These are phyloP conservation scores for Platanthera zijinensis DNA, from an alignment of 106 monocot genomes.

Conservation along the genomic window DNA sequence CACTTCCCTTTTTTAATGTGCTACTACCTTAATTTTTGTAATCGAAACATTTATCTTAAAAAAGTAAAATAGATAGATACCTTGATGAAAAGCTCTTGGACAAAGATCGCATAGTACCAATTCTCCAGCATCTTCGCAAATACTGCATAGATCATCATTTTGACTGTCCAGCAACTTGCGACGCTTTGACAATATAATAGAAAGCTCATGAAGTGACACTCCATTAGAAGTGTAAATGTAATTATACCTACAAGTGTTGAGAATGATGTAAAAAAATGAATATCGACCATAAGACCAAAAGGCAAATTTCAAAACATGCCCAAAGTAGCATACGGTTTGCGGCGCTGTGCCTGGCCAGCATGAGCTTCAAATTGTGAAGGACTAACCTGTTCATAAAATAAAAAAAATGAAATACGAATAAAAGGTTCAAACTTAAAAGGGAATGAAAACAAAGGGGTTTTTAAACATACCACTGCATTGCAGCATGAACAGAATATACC, in stretches of 20 bases:
- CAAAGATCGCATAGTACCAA: slow-evolving; percentile 92
- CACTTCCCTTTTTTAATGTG: background rate
- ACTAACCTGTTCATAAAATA: slow-evolving; percentile 53
- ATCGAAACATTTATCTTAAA: background rate
- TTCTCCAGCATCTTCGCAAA: slow-evolving; percentile 85
- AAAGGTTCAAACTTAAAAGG: background rate
- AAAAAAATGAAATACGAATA: background rate
- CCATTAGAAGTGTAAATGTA: slow-evolving; percentile 98
- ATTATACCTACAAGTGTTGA: slow-evolving; percentile 50
- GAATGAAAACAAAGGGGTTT: background rate
- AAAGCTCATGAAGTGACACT: slow-evolving; percentile 91
- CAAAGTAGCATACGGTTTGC: slow-evolving; percentile 73
- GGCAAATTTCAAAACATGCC: background rate
- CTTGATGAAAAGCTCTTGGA: slow-evolving; percentile 91
- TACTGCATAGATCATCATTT: slow-evolving; percentile 91
- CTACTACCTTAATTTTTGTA: background rate
- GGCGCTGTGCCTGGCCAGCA: slow-evolving; percentile 77
- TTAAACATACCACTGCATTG: slow-evolving; percentile 59
- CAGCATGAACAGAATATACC: slow-evolving; percentile 91
- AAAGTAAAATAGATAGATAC: slow-evolving; percentile 16
- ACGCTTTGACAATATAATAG: slow-evolving; percentile 72
- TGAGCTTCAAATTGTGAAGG: slow-evolving; percentile 99
- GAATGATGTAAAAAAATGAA: slow-evolving; percentile 4
- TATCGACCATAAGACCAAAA: background rate
- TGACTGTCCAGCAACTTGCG: slow-evolving; percentile 44